Conservation (phyloP, 73 alveolate species). For the Paramecium bursaria region DNA sequence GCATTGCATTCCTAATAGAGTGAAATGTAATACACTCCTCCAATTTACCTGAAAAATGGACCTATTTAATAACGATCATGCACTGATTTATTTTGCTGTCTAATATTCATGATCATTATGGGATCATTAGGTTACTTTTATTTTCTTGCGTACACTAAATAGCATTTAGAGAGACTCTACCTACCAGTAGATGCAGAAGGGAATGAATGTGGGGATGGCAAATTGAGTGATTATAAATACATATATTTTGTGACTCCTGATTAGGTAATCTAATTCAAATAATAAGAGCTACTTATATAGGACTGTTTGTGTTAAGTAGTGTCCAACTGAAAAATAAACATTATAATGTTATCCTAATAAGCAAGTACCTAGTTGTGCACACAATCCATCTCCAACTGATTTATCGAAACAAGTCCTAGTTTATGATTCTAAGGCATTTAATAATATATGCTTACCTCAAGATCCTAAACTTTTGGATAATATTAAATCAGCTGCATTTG, state of each 20-base stretch:
- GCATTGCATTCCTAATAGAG: neutral
- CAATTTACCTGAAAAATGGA: neutral
- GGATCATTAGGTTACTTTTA: neutral
- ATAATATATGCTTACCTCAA: conserved; percentile 1
- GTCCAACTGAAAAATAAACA: conserved; percentile 28
- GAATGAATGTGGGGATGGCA: too few relatives aligned
- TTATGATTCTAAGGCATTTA: conserved; percentile 15
- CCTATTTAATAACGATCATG: neutral
- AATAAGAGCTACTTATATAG: neutral
- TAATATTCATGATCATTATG: neutral
- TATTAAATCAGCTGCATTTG: conserved; percentile 15
- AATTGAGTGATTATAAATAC: too few relatives aligned
- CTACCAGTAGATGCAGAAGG: too few relatives aligned
- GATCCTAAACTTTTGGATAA: neutral
- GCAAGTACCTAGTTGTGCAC: neutral
- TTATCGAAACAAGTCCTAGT: neutral
- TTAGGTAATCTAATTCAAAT: too few relatives aligned
- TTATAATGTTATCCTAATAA: conserved; percentile 21
- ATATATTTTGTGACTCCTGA: too few relatives aligned
- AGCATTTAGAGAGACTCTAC: too few relatives aligned
- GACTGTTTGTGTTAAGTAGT: conserved; percentile 49
- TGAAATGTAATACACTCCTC: neutral
- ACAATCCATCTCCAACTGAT: conserved; percentile 48
- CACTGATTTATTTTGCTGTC: conserved; percentile 33
- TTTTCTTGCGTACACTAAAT: too few relatives aligned